Evolutionary conservation across 176 grass and related monocot genomes (phyloP).

Genomic region (Musa beccarii): DNA sequence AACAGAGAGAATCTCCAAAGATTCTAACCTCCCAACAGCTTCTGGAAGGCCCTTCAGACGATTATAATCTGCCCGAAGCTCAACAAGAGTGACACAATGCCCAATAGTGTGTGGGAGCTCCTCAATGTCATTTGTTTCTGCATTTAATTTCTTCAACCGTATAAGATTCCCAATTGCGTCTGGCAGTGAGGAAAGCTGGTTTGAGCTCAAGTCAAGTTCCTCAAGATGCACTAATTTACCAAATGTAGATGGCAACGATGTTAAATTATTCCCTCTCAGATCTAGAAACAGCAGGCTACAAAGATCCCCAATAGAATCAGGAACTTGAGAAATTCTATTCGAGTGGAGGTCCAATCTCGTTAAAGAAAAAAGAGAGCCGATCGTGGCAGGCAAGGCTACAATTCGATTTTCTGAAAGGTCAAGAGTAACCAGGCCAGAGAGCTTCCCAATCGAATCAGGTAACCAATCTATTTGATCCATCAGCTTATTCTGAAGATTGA

Average conservation of each 20-base stretch:
- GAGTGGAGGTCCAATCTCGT: constrained; percentile 70
- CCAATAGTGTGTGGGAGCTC: constrained; percentile 94
- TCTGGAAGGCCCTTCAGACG: constrained; percentile 84
- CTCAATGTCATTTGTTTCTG: constrained; percentile 76
- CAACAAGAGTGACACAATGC: constrained; percentile 61
- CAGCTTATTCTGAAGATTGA: constrained; percentile 69
- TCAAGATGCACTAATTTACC: constrained; percentile 71
- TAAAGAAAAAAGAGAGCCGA: constrained; percentile 81
- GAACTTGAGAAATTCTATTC: constrained; percentile 61
- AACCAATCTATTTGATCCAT: constrained; percentile 83
- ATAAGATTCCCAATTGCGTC: constrained; percentile 70
- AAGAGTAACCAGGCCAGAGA: constrained; percentile 62
- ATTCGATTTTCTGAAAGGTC: constrained; percentile 78
- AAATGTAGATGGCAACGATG: constrained; percentile 49
- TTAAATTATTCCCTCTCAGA: constrained; percentile 74
- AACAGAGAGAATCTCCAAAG: constrained; percentile 71
- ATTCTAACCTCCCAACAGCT: constrained; percentile 81
- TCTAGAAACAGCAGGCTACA: constrained; percentile 56
- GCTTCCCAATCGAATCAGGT: constrained; percentile 91
- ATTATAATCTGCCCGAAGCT: constrained; percentile 76
- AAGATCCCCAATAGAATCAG: constrained; percentile 65
- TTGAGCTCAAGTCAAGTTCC: constrained; percentile 80
- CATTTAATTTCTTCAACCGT: constrained; percentile 60
- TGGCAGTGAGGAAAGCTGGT: constrained; percentile 53
- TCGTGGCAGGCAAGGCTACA: constrained; percentile 47